Conservation (phyloP, 192 early-diverging fungal genomes). For the Gaertneriomyces sp. region DNA sequence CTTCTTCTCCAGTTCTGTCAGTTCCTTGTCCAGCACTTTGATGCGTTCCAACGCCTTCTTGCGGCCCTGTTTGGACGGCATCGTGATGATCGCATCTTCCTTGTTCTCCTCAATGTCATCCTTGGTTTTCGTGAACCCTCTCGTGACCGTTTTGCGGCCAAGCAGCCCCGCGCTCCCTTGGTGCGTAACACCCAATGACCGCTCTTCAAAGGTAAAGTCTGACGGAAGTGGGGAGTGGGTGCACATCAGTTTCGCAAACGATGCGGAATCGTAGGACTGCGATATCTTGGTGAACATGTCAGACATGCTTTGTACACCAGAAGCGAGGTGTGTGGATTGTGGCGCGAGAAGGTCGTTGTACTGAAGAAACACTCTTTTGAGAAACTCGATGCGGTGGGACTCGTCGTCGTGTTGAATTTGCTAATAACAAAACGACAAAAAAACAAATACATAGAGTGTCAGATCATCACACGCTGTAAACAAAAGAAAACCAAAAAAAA, state of each 20-base stretch:
- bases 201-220: conserved; percentile 46
- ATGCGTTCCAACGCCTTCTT: conserved; percentile 41
- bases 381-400: conserved; percentile 30
- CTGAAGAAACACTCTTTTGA: conserved; percentile 23
- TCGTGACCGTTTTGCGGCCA: conserved; percentile 8
- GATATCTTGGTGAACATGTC: conserved; percentile 30
- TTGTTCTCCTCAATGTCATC: conserved; percentile 19
- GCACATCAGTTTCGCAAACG: conserved; percentile 30
- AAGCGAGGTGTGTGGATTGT: conserved; percentile 14
- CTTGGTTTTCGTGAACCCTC: conserved; percentile 23
- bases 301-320: conserved; percentile 22
- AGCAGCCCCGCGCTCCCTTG: background rate
- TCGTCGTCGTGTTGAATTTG: conserved; percentile 39
- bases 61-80: conserved; percentile 32
- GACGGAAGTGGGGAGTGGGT: conserved; percentile 27
- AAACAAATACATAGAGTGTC: conserved; percentile 9
- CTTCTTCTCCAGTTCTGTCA: conserved; percentile 38
- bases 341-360: conserved; percentile 28
- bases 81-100: conserved; percentile 33
- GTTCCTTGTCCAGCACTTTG: conserved; percentile 44
- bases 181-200: conserved; percentile 12
- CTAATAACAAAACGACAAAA: conserved; percentile 19
- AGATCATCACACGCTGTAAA: background rate
- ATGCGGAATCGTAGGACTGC: conserved; percentile 25
- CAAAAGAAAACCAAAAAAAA: background rate